Evolutionary conservation across 2,329 filamentous ascomycete genomes (phyloP).

Genomic region (Leptographium radiaticola): DNA sequence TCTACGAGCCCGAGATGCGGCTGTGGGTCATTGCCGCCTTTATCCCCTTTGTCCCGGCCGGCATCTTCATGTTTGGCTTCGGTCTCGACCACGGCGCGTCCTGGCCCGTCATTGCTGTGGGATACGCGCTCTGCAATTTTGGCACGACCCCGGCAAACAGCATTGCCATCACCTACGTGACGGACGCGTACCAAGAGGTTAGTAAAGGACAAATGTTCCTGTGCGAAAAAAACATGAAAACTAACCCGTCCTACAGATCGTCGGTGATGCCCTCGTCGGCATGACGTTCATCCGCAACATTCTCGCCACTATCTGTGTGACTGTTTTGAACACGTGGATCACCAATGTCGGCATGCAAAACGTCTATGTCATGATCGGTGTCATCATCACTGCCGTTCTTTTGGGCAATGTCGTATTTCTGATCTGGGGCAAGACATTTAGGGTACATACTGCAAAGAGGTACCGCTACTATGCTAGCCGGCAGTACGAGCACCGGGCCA

Average conservation of each 20-base stretch:
- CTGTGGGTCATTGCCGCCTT: slow-evolving; percentile 1
- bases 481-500: slow-evolving; percentile 4
- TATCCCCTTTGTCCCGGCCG: neutral
- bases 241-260: neutral
- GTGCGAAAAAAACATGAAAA: neutral
- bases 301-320: neutral
- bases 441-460: neutral
- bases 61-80: slow-evolving; percentile 2
- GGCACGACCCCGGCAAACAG: neutral
- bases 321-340: neutral
- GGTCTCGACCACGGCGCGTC: neutral
- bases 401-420: neutral
- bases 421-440: slow-evolving; percentile 4
- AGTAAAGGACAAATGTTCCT: neutral
- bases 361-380: slow-evolving; percentile 6
- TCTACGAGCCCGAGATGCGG: slow-evolving; percentile 1
- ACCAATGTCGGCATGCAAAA: slow-evolving; percentile 3
- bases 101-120: neutral
- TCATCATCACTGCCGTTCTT: slow-evolving; percentile 1
- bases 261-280: slow-evolving; percentile 1
- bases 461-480: slow-evolving; percentile 2
- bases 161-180: neutral
- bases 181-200: slow-evolving; percentile 1
- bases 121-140: neutral
- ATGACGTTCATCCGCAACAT: slow-evolving; percentile 1